Conservation (phyloP, 371 early-diverging fungal genomes). For the Mortierella sp. region DNA sequence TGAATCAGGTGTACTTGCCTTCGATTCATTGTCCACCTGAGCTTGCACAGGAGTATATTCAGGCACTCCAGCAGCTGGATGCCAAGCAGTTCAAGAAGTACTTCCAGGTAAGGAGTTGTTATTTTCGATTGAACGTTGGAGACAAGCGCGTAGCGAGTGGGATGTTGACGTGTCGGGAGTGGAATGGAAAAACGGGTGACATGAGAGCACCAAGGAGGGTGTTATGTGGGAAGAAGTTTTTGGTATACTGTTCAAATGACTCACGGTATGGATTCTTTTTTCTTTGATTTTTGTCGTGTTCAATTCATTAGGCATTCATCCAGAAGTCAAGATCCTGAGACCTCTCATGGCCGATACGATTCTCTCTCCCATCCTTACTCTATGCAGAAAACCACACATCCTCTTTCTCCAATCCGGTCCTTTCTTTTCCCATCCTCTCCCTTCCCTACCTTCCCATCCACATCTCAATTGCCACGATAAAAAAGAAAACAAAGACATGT, state of each 20-base stretch:
- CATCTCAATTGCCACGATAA: constrained; percentile 2
- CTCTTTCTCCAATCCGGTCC: neutral
- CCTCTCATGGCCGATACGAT: constrained; percentile 7
- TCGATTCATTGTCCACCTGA: constrained; percentile 79
- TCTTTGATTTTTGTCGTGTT: neutral
- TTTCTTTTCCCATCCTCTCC: neutral
- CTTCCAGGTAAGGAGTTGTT: constrained; percentile 72
- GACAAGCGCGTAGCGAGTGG: neutral
- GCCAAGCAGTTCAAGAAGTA: constrained; percentile 76
- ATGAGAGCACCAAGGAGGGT: neutral
- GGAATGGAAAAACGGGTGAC: neutral
- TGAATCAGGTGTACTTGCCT: constrained; percentile 74
- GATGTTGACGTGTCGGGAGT: neutral
- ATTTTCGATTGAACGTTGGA: neutral
- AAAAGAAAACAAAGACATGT: constrained; percentile 4
- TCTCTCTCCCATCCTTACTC: neutral
- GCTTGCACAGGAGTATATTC: constrained; percentile 71
- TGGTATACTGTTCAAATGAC: neutral
- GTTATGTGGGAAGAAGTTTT: neutral
- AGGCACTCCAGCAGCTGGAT: constrained; percentile 77
- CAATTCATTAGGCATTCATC: constrained; percentile 60
- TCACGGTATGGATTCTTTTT: neutral
- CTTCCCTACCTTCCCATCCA: neutral
- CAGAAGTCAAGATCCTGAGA: constrained; percentile 45
- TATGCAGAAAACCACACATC: neutral